Evolutionary conservation across 1,139 yeast genomes (phyloP).

Genomic region (Scheffersomyces parashehatae): DNA sequence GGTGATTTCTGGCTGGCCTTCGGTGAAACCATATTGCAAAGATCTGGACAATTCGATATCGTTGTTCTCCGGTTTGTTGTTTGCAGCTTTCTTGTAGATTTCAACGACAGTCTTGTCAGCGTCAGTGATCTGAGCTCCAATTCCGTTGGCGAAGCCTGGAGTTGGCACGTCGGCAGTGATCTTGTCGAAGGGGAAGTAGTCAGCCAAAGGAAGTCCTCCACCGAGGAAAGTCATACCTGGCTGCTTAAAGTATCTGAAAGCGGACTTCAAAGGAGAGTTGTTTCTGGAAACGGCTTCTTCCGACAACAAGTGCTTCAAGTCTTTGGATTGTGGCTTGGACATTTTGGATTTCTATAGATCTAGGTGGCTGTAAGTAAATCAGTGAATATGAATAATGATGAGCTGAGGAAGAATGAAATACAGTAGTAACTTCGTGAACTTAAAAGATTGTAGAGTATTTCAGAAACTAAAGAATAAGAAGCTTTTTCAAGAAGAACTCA

Average conservation of each 20-base stretch:
- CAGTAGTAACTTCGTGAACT: neutral
- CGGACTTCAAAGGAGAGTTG: conserved; percentile 79
- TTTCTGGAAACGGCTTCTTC: conserved; percentile 76
- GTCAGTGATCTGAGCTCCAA: conserved; percentile 64
- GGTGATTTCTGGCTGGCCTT: conserved; percentile 73
- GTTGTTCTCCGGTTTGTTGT: conserved; percentile 33
- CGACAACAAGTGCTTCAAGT: conserved; percentile 74
- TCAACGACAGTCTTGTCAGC: conserved; percentile 46
- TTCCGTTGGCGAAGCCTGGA: conserved; percentile 76
- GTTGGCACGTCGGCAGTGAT: conserved; percentile 69
- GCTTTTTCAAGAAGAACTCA: neutral
- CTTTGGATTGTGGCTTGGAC: conserved; percentile 48
- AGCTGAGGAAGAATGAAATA: too few species aligned
- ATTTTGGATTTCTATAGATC: conserved; percentile 1
- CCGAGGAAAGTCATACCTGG: conserved; percentile 88
- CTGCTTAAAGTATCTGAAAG: conserved; percentile 71
- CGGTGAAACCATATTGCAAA: conserved; percentile 88
- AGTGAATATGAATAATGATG: neutral
- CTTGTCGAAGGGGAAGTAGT: conserved; percentile 88
- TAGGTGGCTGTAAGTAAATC: neutral
- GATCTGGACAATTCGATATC: conserved; percentile 80
- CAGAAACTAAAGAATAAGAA: neutral
- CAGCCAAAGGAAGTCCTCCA: conserved; percentile 91
- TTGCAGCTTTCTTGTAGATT: conserved; percentile 42
- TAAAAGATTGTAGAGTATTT: neutral